Conservation (phyloP, 73 alveolate species). For the Breviolum minutum region DNA sequence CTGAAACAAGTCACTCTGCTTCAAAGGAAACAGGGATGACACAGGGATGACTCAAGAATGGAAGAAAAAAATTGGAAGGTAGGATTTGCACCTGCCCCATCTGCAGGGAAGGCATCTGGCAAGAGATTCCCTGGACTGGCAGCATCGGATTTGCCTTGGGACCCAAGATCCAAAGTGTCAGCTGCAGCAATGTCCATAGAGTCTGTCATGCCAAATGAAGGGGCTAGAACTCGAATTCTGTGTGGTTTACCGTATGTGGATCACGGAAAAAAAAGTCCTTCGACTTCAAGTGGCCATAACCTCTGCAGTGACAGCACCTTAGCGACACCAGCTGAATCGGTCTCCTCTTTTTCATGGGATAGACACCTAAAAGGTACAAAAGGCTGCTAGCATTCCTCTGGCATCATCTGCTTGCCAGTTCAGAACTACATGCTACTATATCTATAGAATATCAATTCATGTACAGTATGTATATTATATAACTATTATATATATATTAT, state of each 20-base stretch:
- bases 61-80: neutral
- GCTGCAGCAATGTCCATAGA: neutral
- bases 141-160: neutral
- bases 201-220: no score
- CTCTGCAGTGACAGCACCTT: slow-evolving; percentile 33
- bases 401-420: no score
- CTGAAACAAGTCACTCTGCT: neutral
- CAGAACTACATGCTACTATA: no score
- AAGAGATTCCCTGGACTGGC: neutral
- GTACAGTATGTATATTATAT: no score
- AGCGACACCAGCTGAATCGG: neutral
- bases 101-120: neutral
- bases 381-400: no score
- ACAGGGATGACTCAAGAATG: neutral
- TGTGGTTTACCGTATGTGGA: no score
- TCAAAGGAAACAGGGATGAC: neutral
- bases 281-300: neutral
- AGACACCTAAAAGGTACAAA: no score
- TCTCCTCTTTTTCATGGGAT: no score
- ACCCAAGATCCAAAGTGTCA: neutral
- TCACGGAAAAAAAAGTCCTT: no score
- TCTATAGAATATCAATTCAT: no score
- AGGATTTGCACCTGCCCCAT: neutral
- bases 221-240: no score
- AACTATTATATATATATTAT: no score